Conservation (phyloP, 352 stramenopile genomes). For the Thraustochytrium striatum region DNA sequence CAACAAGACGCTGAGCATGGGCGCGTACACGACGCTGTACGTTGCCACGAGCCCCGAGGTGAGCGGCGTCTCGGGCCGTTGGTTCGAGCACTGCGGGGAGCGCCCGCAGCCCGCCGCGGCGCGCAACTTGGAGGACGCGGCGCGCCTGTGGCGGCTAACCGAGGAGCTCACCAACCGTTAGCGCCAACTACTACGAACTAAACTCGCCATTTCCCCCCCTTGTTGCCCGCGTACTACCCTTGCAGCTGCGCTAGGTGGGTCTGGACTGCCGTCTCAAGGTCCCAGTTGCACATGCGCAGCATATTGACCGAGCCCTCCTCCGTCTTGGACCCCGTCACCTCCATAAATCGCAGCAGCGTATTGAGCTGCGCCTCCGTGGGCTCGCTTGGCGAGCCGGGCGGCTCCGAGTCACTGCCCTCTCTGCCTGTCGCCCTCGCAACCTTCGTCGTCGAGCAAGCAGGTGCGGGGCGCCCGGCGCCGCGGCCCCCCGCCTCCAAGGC, state of each 20-base stretch:
- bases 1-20: background rate
- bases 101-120: background rate
- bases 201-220: background rate
- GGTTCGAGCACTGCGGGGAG: slow-evolving; percentile 17
- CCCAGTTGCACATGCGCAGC: slow-evolving; percentile 44
- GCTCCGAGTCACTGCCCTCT: too few species aligned
- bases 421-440: too few species aligned
- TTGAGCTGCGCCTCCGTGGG: slow-evolving; percentile 15
- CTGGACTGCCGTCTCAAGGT: slow-evolving; percentile 24
- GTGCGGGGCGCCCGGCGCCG: too few species aligned
- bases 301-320: slow-evolving; percentile 11
- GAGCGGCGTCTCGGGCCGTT: background rate
- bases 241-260: slow-evolving; percentile 24
- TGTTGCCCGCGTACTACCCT: background rate
- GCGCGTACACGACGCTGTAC: slow-evolving; percentile 3
- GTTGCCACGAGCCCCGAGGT: background rate
- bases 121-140: background rate
- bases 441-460: too few species aligned
- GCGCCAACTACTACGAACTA: background rate
- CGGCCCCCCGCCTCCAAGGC: too few species aligned
- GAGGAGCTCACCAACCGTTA: background rate
- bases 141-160: background rate
- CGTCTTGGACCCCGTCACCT: background rate
- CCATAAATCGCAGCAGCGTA: slow-evolving; percentile 34
- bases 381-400: too few species aligned